phyloP scores from a whole-genome alignment of 805 yeast genomes.

The Ogataea pignaliae region DNA sequence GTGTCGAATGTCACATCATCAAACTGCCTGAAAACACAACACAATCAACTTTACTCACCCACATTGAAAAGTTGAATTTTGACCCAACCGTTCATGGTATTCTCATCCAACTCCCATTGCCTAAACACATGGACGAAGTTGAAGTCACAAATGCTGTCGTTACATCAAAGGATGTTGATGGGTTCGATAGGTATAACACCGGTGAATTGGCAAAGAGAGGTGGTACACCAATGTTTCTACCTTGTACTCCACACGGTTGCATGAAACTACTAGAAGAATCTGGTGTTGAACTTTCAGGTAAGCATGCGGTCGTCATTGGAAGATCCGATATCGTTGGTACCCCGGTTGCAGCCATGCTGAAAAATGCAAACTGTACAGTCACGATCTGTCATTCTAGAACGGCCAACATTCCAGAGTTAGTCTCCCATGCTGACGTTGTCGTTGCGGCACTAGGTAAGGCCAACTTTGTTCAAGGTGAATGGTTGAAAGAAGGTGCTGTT shows the following conservation, averaged over 20 bases:
- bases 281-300: slow-evolving; percentile 53
- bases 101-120: slow-evolving; percentile 74
- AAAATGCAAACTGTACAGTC: slow-evolving; percentile 70
- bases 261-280: slow-evolving; percentile 58
- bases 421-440: slow-evolving; percentile 67
- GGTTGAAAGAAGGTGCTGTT: slow-evolving; percentile 64
- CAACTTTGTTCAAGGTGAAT: slow-evolving; percentile 65
- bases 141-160: slow-evolving; percentile 62
- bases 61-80: slow-evolving; percentile 53
- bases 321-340: slow-evolving; percentile 84
- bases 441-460: slow-evolving; percentile 75
- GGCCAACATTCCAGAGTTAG: slow-evolving; percentile 39
- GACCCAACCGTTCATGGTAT: slow-evolving; percentile 65
- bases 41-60: slow-evolving; percentile 50
- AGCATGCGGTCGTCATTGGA: slow-evolving; percentile 79
- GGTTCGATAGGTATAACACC: slow-evolving; percentile 72
- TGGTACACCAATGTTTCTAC: slow-evolving; percentile 66
- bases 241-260: slow-evolving; percentile 84
- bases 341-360: slow-evolving; percentile 69
- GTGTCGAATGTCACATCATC: slow-evolving; percentile 56
- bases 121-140: slow-evolving; percentile 64
- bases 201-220: slow-evolving; percentile 74
- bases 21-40: slow-evolving; percentile 53
- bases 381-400: slow-evolving; percentile 72
- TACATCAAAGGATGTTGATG: slow-evolving; percentile 75